Base-by-base conservation (phyloP, 257 asterid species). In the Gentiana straminea region DNA sequence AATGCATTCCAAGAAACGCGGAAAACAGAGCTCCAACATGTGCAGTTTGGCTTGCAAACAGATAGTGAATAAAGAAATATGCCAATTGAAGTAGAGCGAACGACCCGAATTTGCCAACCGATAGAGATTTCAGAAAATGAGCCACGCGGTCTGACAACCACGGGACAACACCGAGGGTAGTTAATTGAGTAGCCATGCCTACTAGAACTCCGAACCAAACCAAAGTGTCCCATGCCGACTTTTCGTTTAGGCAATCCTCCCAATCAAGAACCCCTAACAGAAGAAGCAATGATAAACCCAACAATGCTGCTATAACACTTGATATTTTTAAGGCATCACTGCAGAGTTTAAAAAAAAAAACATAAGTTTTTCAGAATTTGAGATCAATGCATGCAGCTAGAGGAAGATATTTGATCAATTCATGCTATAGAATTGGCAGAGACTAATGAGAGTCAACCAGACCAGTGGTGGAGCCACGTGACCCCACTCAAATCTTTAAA, bases 21-120 rank as follows among this genome's bases (percentile, higher is more conserved):
- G 94, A 82, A 73, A 80, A 90, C 3, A 90, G 69, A 4, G 97
- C 97, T 35, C 93, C 94, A 34, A 86, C 96, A 52, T 90, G 97
- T 3, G 94, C 98, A 4, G 98, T 91, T 61, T 91, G 96, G 49
- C 98, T 73, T 1, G 98, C 98, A 57, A 90, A 91, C 33, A 91
- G 60, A 69, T 91, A 91, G 61, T 91, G 98, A 64, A 81, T 72
- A 62, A 82, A 70, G 79, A 91, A 91, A 63, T 86, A 91, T 5
- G 75, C 53, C n/a, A 69, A 3, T 54, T 91, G 96, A 55, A 91
- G 94, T 64, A 91, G 54, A 57, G 64, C 33, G 33, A 91, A 86
- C 0, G 95, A 63, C 6, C 86, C 92, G 48, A 73, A 35, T 72
- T 70, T 43, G 70, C 58, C 59, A 13, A 82, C 66, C 3, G 91